Percentiles rank a stretch among this genome's conserved stretches.
phyloP scores from a whole-genome alignment of 2,329 filamentous ascomycete genomes.

The Trichoderma simmonsii region DNA sequence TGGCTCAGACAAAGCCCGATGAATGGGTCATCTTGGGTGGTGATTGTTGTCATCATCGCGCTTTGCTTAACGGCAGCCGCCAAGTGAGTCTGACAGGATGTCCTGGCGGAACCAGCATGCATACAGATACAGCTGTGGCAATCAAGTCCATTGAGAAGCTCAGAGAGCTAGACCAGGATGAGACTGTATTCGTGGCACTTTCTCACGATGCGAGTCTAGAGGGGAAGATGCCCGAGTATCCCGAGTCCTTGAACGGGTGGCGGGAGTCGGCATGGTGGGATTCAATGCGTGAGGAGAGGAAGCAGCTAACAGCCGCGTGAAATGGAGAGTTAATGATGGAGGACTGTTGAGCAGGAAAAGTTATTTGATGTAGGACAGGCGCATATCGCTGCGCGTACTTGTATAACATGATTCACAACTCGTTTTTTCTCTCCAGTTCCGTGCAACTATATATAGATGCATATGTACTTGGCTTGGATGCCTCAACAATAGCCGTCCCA shows the following conservation, averaged over 20 bases:
- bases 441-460: background rate
- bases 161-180: background rate
- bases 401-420: background rate
- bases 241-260: background rate
- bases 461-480: background rate
- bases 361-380: background rate
- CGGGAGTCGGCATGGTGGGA: background rate
- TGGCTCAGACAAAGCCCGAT: background rate
- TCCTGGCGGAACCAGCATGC: background rate
- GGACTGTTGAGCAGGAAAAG: background rate
- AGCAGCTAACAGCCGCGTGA: background rate
- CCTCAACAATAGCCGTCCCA: background rate
- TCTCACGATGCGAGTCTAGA: background rate
- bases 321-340: background rate
- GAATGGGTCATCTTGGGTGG: background rate
- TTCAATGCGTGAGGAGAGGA: background rate
- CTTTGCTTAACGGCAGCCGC: background rate
- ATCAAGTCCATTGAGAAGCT: background rate
- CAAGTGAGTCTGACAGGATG: background rate
- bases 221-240: background rate
- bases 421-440: background rate
- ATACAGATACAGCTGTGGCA: background rate
- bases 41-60: background rate
- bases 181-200: background rate
- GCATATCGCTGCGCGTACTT: background rate